Conservation (phyloP, 768 basidiomycete genomes). For the Calvatia gigantea region DNA sequence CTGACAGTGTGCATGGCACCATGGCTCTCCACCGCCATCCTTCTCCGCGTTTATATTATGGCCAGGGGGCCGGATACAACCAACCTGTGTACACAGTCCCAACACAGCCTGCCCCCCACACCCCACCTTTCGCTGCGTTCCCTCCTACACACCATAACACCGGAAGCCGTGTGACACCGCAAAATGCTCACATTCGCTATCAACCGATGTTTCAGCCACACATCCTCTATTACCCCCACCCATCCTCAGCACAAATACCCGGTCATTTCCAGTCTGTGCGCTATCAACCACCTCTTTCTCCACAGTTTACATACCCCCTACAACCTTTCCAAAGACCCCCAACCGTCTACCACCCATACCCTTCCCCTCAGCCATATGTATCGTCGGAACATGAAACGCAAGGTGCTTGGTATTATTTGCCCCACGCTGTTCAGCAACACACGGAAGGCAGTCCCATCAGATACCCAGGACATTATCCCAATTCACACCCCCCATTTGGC, state of each 20-base stretch:
- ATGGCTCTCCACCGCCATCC: conserved; percentile 26
- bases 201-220: conserved; percentile 36
- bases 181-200: conserved; percentile 39
- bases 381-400: conserved; percentile 29
- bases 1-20: conserved; percentile 20
- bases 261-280: conserved; percentile 29
- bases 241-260: conserved; percentile 24
- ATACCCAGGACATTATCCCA: conserved; percentile 29
- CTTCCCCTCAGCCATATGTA: conserved; percentile 21
- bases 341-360: conserved; percentile 28
- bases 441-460: conserved; percentile 20
- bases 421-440: conserved; percentile 23
- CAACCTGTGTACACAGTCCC: conserved; percentile 43
- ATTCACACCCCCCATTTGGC: conserved; percentile 24
- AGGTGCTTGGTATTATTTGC: conserved; percentile 54
- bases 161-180: conserved; percentile 36
- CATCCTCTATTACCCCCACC: conserved; percentile 36
- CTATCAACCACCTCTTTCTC: conserved; percentile 27
- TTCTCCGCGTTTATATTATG: conserved; percentile 27
- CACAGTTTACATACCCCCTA: conserved; percentile 34
- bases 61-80: conserved; percentile 32
- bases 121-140: conserved; percentile 29
- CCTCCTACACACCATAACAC: conserved; percentile 30
- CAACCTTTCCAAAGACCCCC: conserved; percentile 32
- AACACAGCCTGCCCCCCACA: conserved; percentile 35